These are phyloP conservation scores for Ascochyta koolunga DNA, from an alignment of 2,329 filamentous ascomycete genomes.

Conservation along the genomic window DNA sequence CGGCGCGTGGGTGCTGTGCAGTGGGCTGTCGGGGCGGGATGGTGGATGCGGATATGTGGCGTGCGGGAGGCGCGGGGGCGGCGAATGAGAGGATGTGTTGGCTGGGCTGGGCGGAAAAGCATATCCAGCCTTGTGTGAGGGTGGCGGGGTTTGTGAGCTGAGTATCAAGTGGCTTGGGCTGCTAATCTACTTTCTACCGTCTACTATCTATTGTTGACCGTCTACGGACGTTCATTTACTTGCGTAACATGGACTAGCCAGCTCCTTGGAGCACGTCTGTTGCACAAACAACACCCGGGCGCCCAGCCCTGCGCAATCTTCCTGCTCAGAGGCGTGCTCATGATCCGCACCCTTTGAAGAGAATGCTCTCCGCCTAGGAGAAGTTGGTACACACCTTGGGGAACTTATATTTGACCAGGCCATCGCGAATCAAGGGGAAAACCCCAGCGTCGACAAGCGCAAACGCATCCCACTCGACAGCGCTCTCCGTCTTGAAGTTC, in stretches of 20 bases:
- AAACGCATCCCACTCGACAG: slow-evolving; percentile 61
- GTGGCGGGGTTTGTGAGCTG: not conserved
- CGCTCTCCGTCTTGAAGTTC: slow-evolving; percentile 64
- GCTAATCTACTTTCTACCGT: too few relatives aligned
- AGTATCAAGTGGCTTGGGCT: too few relatives aligned
- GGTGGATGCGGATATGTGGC: slow-evolving; percentile 1
- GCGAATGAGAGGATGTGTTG: not conserved
- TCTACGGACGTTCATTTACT: slow-evolving; percentile 13
- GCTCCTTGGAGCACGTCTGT: not conserved
- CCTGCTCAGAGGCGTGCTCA: too few relatives aligned
- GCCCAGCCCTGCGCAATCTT: too few relatives aligned
- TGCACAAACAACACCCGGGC: not conserved
- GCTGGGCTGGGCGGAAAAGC: slow-evolving; percentile 7
- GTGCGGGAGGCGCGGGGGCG: not conserved
- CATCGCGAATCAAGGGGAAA: slow-evolving; percentile 50
- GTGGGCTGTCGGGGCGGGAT: slow-evolving; percentile 7
- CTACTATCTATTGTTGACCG: too few relatives aligned
- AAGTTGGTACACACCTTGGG: slow-evolving; percentile 25
- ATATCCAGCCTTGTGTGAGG: not conserved
- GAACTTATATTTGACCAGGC: slow-evolving; percentile 31
- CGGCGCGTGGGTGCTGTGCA: not conserved
- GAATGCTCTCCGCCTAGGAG: slow-evolving; percentile 1
- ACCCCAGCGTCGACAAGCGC: slow-evolving; percentile 57
- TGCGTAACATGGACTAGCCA: slow-evolving; percentile 11
- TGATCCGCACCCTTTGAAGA: not conserved